Conservation (phyloP, 441 rosid genomes). For the Pelargonium australe region DNA sequence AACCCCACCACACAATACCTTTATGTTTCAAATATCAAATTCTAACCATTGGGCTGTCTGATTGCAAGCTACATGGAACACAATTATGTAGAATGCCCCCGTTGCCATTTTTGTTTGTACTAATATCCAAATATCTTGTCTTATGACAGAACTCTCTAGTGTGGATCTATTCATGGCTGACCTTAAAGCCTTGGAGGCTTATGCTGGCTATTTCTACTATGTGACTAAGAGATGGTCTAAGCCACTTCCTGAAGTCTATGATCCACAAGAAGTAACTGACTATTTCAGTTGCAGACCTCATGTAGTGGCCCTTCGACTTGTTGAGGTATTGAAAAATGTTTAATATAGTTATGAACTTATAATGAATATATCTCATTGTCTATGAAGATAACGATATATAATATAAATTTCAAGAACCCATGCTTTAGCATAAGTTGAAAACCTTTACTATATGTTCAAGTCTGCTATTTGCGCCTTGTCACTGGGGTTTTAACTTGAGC, state of each 20-base stretch:
- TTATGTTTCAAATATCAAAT: not conserved
- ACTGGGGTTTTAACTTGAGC: no score
- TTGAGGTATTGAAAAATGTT: conserved; percentile 54
- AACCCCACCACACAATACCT: not conserved
- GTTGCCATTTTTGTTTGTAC: not conserved
- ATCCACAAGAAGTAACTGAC: conserved; percentile 62
- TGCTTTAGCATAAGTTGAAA: no score
- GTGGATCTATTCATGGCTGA: conserved; percentile 88
- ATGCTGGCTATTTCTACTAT: conserved; percentile 54
- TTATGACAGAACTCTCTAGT: conserved; percentile 59
- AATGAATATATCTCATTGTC: not conserved
- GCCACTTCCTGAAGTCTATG: conserved; percentile 83
- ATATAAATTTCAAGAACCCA: no score
- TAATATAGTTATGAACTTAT: conserved; percentile 12
- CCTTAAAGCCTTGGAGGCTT: conserved; percentile 77
- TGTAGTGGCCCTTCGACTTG: conserved; percentile 71
- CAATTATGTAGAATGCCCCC: not conserved
- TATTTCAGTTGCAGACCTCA: conserved; percentile 92
- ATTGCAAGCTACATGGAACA: not conserved
- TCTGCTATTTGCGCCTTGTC: no score
- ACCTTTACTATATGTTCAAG: no score
- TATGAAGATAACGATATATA: no score
- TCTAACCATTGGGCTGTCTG: not conserved
- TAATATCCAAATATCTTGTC: conserved; percentile 14
- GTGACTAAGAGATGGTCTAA: conserved; percentile 70